A percentile compares a stretch with the other conserved stretches of the same genome.
These are phyloP conservation scores for Candida pseudofarinosa DNA, from an alignment of 805 yeast genomes.

Conservation along the genomic window DNA sequence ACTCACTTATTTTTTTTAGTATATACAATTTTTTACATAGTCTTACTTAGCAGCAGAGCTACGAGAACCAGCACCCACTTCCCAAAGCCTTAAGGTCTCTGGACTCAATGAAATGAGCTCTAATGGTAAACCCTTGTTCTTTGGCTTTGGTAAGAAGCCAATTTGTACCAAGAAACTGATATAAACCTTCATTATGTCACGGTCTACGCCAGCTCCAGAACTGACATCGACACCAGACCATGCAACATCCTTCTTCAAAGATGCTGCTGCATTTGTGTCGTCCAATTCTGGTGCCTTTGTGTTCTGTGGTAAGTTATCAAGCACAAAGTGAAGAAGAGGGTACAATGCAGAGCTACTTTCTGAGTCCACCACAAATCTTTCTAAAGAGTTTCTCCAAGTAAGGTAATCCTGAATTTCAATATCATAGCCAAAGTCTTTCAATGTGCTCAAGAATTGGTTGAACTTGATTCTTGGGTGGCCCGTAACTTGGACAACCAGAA, in stretches of 20 bases:
- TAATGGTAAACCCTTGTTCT: slow-evolving; percentile 37
- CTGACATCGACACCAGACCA: slow-evolving; percentile 68
- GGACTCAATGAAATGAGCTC: slow-evolving; percentile 56
- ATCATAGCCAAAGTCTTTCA: slow-evolving; percentile 69
- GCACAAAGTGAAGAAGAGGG: slow-evolving; percentile 90
- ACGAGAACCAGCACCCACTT: slow-evolving; percentile 73
- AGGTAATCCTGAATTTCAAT: slow-evolving; percentile 63
- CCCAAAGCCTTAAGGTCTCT: slow-evolving; percentile 52
- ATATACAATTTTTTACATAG: not conserved
- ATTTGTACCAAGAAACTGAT: slow-evolving; percentile 73
- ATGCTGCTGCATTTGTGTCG: slow-evolving; percentile 73
- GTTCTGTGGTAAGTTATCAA: slow-evolving; percentile 85
- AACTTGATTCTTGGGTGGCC: slow-evolving; percentile 90
- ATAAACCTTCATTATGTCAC: slow-evolving; percentile 65
- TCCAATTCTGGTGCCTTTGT: slow-evolving; percentile 96
- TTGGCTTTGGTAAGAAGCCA: slow-evolving; percentile 74
- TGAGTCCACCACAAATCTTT: slow-evolving; percentile 69
- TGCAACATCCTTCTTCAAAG: slow-evolving; percentile 56
- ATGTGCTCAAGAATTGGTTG: slow-evolving; percentile 65
- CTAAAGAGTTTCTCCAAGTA: slow-evolving; percentile 74
- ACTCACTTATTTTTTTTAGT: not conserved
- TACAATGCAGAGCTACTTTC: slow-evolving; percentile 81
- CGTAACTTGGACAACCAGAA: slow-evolving; percentile 90
- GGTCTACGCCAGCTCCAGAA: slow-evolving; percentile 71
- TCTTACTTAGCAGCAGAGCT: slow-evolving; percentile 51